These are phyloP conservation scores for Pseudocercospora vitis DNA, from an alignment of 2,329 filamentous ascomycete genomes.

Conservation along the genomic window DNA sequence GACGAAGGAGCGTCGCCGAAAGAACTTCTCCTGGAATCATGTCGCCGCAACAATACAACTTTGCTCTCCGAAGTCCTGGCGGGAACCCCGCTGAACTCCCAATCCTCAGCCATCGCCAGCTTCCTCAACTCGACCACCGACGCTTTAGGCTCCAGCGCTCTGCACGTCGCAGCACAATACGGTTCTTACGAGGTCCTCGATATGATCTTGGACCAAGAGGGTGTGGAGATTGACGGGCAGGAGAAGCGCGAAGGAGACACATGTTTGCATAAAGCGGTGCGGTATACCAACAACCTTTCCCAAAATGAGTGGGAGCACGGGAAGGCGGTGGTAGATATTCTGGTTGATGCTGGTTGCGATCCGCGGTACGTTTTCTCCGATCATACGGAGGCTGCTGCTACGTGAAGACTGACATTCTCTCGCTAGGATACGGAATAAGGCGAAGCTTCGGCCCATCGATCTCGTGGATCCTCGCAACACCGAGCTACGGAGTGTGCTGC, in stretches of 20 bases:
- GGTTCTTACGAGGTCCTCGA: slow-evolving; percentile 88
- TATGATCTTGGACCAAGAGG: slow-evolving; percentile 76
- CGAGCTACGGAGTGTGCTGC: slow-evolving; percentile 62
- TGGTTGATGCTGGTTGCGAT: slow-evolving; percentile 76
- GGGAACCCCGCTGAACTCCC: slow-evolving; percentile 46
- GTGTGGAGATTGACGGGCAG: slow-evolving; percentile 79
- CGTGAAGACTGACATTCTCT: slow-evolving; percentile 13
- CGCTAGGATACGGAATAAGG: slow-evolving; percentile 64
- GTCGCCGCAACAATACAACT: slow-evolving; percentile 86
- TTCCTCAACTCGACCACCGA: slow-evolving; percentile 86
- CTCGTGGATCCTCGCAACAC: slow-evolving; percentile 71
- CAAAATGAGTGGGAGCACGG: slow-evolving; percentile 65
- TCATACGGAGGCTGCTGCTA: no score
- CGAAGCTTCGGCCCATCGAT: slow-evolving; percentile 68
- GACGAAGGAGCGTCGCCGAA: slow-evolving; percentile 76
- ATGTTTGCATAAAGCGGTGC: slow-evolving; percentile 74
- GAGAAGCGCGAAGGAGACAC: slow-evolving; percentile 73
- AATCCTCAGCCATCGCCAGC: slow-evolving; percentile 63
- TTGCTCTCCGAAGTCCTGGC: slow-evolving; percentile 75
- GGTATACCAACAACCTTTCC: slow-evolving; percentile 70
- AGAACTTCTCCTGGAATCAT: slow-evolving; percentile 89
- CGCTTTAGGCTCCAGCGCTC: slow-evolving; percentile 80
- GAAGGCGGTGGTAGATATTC: slow-evolving; percentile 69
- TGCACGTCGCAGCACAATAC: slow-evolving; percentile 82
- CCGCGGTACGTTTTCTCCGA: slow-evolving; percentile 44